Evolutionary conservation across 2,329 filamentous ascomycete species (phyloP).

Genomic region (Nannizziopsis barbatae): DNA sequence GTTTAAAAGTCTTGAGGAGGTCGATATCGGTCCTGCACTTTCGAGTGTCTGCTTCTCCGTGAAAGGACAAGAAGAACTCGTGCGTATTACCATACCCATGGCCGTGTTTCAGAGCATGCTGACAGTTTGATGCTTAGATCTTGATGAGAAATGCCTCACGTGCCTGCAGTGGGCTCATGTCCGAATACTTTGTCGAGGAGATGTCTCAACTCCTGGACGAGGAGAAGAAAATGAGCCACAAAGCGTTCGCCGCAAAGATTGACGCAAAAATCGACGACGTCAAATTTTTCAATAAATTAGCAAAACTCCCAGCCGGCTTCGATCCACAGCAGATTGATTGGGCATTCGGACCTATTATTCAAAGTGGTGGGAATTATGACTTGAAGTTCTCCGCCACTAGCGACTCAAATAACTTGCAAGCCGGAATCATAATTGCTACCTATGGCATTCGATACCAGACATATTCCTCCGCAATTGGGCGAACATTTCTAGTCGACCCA

Average conservation of each 20-base stretch:
- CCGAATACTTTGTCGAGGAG: slow-evolving; percentile 92
- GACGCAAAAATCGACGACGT: slow-evolving; percentile 82
- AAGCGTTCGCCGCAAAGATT: slow-evolving; percentile 71
- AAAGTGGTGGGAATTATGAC: slow-evolving; percentile 94
- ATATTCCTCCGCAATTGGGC: slow-evolving; percentile 82
- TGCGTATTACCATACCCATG: slow-evolving; percentile 27
- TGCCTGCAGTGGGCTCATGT: slow-evolving; percentile 88
- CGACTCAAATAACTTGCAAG: slow-evolving; percentile 72
- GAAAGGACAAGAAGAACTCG: slow-evolving; percentile 88
- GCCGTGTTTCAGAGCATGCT: slow-evolving; percentile 5
- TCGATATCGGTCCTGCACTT: slow-evolving; percentile 72
- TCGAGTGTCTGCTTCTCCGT: slow-evolving; percentile 76
- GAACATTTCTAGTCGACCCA: slow-evolving; percentile 92
- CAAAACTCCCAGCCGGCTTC: slow-evolving; percentile 73
- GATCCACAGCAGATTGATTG: slow-evolving; percentile 85
- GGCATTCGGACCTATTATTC: slow-evolving; percentile 79
- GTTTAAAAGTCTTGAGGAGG: slow-evolving; percentile 75
- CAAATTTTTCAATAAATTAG: slow-evolving; percentile 82
- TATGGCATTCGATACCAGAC: slow-evolving; percentile 92
- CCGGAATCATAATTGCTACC: slow-evolving; percentile 85
- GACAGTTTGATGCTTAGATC: slow-evolving; percentile 41
- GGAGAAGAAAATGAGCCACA: slow-evolving; percentile 94
- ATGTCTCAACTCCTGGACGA: slow-evolving; percentile 94
- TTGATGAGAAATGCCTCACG: slow-evolving; percentile 90
- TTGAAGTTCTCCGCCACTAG: slow-evolving; percentile 67